Percentiles rank a stretch among this genome's conserved stretches.
phyloP scores from a whole-genome alignment of 2,329 filamentous ascomycete genomes.

The Cyphellophora attinorum region DNA sequence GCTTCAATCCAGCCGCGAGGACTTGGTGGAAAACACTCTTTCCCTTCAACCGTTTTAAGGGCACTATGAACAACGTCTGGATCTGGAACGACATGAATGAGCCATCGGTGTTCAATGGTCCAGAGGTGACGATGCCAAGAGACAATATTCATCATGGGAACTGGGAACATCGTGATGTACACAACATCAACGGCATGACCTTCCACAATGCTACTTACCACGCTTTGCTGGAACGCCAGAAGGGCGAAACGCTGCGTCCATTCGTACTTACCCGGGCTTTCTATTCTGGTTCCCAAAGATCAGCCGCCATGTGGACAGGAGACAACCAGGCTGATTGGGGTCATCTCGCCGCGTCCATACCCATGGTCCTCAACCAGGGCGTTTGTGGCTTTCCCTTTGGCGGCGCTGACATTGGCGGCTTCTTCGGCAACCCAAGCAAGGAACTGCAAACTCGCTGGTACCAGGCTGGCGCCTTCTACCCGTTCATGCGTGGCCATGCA shows the following conservation, averaged over 20 bases:
- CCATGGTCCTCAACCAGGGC: conserved; percentile 88
- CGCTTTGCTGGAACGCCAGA: conserved; percentile 73
- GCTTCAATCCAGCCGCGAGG: conserved; percentile 83
- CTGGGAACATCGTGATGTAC: conserved; percentile 95
- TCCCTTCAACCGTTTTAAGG: conserved; percentile 79
- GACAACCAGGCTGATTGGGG: conserved; percentile 93
- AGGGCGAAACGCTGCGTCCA: conserved; percentile 73
- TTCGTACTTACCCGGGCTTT: conserved; percentile 91
- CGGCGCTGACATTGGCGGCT: conserved; percentile 91
- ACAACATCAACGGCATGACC: conserved; percentile 92
- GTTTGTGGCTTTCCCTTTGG: conserved; percentile 90
- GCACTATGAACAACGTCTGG: conserved; percentile 75
- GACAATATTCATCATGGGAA: conserved; percentile 85
- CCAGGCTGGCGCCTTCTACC: conserved; percentile 92
- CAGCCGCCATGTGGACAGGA: conserved; percentile 96
- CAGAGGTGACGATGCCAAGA: conserved; percentile 97
- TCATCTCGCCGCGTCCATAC: conserved; percentile 77
- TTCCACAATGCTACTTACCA: conserved; percentile 91
- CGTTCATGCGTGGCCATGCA: conserved; percentile 94
- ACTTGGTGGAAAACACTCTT: conserved; percentile 89
- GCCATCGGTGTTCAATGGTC: conserved; percentile 96
- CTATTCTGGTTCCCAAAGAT: conserved; percentile 79
- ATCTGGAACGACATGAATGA: conserved; percentile 99
- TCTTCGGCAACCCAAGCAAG: conserved; percentile 93
- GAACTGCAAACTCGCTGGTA: conserved; percentile 93